Percentiles rank a stretch among this genome's conserved stretches.
Evolutionary conservation across 768 basidiomycete genomes (phyloP).

Genomic region (Pleurotus giganteus): DNA sequence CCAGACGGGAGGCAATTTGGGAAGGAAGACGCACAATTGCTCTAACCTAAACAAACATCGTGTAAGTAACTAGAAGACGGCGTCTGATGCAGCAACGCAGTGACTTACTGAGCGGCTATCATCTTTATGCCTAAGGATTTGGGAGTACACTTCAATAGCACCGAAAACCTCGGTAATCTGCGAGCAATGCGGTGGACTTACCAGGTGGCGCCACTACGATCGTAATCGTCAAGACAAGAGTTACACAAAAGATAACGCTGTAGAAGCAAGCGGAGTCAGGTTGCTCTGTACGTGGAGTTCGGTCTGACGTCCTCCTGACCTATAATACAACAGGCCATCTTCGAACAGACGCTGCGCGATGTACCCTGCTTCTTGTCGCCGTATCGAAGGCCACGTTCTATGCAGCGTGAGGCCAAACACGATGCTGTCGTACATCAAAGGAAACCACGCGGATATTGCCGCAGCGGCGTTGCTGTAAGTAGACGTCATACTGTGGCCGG

Average conservation of each 20-base stretch:
- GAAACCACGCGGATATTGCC: constrained; percentile 51
- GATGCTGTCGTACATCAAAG: constrained; percentile 46
- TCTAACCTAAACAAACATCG: constrained; percentile 27
- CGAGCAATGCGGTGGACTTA: background rate
- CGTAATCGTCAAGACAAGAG: constrained; percentile 43
- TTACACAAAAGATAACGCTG: constrained; percentile 45
- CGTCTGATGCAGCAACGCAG: constrained; percentile 13
- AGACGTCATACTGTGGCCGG: background rate
- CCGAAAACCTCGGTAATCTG: background rate
- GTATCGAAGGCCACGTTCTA: constrained; percentile 34
- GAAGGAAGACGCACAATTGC: constrained; percentile 30
- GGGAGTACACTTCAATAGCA: background rate
- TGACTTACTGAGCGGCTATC: constrained; percentile 45
- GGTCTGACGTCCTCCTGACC: constrained; percentile 20
- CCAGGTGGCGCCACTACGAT: constrained; percentile 38
- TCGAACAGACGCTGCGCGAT: constrained; percentile 40
- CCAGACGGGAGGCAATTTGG: constrained; percentile 11
- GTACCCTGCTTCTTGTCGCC: constrained; percentile 29
- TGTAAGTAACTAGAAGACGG: background rate
- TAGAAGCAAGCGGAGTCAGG: background rate
- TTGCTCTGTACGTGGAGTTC: background rate
- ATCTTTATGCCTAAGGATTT: constrained; percentile 36
- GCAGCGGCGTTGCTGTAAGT: constrained; percentile 33
- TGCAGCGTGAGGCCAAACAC: constrained; percentile 37
- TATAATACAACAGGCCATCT: constrained; percentile 47